Evolutionary conservation across 73 alveolate genomes (phyloP).

Genomic region (Effrenium voratum): DNA sequence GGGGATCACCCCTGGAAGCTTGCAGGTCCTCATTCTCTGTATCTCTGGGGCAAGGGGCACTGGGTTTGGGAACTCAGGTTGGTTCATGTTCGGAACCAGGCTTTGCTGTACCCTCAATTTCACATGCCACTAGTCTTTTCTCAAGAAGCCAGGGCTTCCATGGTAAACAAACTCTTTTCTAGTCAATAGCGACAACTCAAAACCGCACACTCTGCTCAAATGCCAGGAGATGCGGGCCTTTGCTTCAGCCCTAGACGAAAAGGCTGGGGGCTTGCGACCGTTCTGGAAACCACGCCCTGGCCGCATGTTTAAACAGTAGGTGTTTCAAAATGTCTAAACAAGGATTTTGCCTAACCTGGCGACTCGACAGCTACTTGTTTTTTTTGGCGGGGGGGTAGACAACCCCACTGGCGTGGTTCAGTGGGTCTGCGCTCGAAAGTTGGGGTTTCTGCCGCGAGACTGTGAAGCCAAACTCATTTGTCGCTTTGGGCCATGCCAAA

Average conservation of each 20-base stretch:
- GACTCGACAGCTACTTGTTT: not conserved
- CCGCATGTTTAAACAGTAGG: not conserved
- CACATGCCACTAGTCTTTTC: no score
- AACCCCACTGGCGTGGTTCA: no score
- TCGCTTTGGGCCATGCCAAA: no score
- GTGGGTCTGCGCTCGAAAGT: no score
- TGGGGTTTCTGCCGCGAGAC: no score
- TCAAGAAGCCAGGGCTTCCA: not conserved
- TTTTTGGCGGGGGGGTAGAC: not conserved
- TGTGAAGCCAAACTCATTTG: no score
- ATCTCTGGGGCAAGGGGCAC: no score
- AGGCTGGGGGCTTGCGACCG: not conserved
- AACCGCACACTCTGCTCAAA: no score
- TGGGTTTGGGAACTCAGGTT: no score
- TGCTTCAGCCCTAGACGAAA: constrained; percentile 24
- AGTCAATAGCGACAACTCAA: not conserved
- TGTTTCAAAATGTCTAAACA: not conserved
- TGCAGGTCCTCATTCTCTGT: no score
- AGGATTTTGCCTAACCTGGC: not conserved
- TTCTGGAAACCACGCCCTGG: not conserved
- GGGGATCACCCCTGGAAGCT: no score
- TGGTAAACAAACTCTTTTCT: not conserved
- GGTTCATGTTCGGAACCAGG: not conserved
- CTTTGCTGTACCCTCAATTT: not conserved
- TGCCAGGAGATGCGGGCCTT: constrained; percentile 12